Evolutionary conservation across 495 filamentous ascomycete species (phyloP).

Genomic region (Aspergillus mulundensis): DNA sequence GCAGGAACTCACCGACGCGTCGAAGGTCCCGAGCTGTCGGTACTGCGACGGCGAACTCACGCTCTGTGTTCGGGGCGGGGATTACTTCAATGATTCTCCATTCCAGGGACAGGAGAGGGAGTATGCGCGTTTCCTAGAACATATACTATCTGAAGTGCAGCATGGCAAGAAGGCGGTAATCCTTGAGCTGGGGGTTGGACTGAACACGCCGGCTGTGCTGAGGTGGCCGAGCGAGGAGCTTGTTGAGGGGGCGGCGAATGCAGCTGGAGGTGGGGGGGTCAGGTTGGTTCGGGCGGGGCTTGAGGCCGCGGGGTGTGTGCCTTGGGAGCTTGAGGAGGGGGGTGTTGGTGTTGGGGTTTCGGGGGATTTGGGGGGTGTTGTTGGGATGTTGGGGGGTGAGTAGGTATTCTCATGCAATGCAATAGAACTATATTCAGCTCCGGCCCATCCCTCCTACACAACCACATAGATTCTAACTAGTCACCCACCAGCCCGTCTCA

Average conservation of each 20-base stretch:
- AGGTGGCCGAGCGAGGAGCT: conserved; percentile 27
- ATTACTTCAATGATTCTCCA: conserved; percentile 20
- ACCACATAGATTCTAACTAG: too few species aligned
- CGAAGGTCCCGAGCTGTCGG: conserved; percentile 14
- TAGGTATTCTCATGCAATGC: too few species aligned
- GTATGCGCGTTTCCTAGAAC: conserved; percentile 13
- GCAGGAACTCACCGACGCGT: conserved; percentile 17
- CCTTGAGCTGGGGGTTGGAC: conserved; percentile 25
- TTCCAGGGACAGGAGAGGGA: conserved; percentile 16
- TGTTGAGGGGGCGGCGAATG: conserved; percentile 11
- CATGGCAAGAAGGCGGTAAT: conserved; percentile 8
- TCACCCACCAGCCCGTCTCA: too few species aligned
- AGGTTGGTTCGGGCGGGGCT: conserved; percentile 22
- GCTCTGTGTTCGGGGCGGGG: conserved; percentile 22
- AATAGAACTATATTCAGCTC: too few species aligned
- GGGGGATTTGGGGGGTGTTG: conserved; percentile 10
- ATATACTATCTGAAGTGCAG: background rate
- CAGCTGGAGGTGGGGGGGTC: conserved; percentile 4
- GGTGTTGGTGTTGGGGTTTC: conserved; percentile 17
- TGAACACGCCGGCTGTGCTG: conserved; percentile 27
- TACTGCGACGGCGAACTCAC: conserved; percentile 22
- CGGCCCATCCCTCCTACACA: too few species aligned
- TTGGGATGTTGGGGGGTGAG: conserved; percentile 1
- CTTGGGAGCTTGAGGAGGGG: conserved; percentile 23
- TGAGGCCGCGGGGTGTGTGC: conserved; percentile 24